Base-by-base conservation (phyloP, 495 filamentous ascomycete genomes). In the Diplogelasinospora grovesii region DNA sequence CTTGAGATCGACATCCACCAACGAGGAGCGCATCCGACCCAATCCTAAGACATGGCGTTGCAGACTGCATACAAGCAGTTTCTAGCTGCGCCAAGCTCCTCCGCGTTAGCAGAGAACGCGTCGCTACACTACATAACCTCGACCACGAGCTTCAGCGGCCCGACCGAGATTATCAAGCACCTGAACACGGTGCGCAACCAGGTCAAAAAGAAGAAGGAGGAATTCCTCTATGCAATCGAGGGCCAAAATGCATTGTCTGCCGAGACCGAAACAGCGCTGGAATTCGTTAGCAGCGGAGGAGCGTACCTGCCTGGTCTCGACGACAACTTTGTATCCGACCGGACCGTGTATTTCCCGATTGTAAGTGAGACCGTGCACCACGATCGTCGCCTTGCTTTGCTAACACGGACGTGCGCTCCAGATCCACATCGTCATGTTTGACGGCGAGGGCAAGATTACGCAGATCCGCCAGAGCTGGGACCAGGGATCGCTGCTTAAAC, bases 401-500 rank as follows among this genome's bases (percentile, higher is more conserved):
- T 71, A 29, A 72, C 60, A 46, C 41, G 22, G 31, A 39, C 39
- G 39, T 27, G 14, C 18, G 19, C 35, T 32, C 32, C 57, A 96
- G 89, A 72, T 88, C 49, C 92, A 98, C 68, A 79, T 97, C 37
- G 92, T 97, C 49, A 75, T 77, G 27, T 96, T 95, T 66, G 77
- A 93, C 54, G 47, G 63, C 27, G 54, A 82, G 27, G 73, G 80
- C 46, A 83, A 86, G 59, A 95, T 98, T 60, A 63, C 74, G 47
- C 84, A 86, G 53, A 82, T 95, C 49, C 83, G 89, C 39, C 78
- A 89, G 43, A 84, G 83, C 60, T 98, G 92, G 92, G 92, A 98
- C 58, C 93, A 97, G 63, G 89, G 79, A 19, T 86, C 86, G 37
- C 75, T 97, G 7, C 73, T 98, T 45, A 97, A 92, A 64, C 82